A percentile compares a stretch with the other conserved stretches of the same genome.
phyloP scores from a whole-genome alignment of 1,139 yeast genomes.

The Torulaspora globosa region DNA sequence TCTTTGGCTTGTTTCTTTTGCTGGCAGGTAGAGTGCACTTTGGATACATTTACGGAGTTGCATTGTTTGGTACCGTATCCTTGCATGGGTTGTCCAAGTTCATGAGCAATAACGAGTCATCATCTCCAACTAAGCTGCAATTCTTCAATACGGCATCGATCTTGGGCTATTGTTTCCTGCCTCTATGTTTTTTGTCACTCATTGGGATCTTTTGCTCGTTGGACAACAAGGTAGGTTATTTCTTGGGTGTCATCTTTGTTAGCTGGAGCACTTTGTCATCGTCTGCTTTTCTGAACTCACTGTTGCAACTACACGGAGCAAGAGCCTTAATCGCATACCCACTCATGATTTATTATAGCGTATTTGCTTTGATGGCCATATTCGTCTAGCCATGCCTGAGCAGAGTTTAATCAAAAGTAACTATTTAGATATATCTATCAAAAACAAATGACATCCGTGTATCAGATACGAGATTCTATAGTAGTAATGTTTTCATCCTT shows the following conservation, averaged over 20 bases:
- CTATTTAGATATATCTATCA: background rate
- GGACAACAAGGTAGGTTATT: constrained; percentile 73
- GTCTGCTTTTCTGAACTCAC: constrained; percentile 87
- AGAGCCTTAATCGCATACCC: constrained; percentile 93
- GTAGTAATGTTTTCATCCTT: constrained; percentile 9
- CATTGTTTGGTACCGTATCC: constrained; percentile 82
- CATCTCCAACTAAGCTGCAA: constrained; percentile 29
- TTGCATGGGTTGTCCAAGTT: constrained; percentile 79
- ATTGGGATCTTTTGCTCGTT: constrained; percentile 64
- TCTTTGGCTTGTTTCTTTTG: constrained; percentile 80
- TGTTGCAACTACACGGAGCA: constrained; percentile 76
- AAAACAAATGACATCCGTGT: background rate
- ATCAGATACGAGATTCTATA: constrained; percentile 6
- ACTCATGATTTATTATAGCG: constrained; percentile 82
- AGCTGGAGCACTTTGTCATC: constrained; percentile 93
- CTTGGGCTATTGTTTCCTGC: constrained; percentile 88
- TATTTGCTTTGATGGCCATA: constrained; percentile 93
- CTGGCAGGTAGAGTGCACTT: constrained; percentile 91
- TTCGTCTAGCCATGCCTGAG: constrained; percentile 50
- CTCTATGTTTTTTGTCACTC: constrained; percentile 76
- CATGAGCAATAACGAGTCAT: constrained; percentile 47
- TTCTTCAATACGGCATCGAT: constrained; percentile 61
- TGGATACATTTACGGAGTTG: constrained; percentile 96
- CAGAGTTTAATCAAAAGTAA: background rate
- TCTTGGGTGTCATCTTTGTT: constrained; percentile 66